A percentile compares a stretch with the other conserved stretches of the same genome.
These are phyloP conservation scores for Gossypium armourianum DNA, from an alignment of 441 rosid genomes.

Conservation along the genomic window DNA sequence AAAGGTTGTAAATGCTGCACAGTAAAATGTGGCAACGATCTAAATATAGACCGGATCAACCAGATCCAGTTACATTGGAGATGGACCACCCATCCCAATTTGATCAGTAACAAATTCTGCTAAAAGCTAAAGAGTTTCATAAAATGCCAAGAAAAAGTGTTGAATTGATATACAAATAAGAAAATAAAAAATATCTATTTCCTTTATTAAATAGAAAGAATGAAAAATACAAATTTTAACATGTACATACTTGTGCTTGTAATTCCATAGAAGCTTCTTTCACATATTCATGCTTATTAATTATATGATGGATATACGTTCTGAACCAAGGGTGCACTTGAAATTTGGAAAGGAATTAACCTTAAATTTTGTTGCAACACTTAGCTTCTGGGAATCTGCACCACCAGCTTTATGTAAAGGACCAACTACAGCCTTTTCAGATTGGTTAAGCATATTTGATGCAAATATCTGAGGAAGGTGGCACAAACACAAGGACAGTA, in stretches of 20 bases:
- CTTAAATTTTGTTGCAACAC: constrained; percentile 92
- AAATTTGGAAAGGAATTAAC: constrained; percentile 27
- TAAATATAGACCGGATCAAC: neutral
- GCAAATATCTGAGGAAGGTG: constrained; percentile 86
- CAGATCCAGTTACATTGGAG: neutral
- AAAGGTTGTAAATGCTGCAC: neutral
- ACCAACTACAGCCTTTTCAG: constrained; percentile 68
- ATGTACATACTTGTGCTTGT: neutral
- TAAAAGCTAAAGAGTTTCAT: neutral
- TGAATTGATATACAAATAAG: neutral
- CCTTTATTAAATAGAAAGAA: neutral
- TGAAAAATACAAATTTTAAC: neutral
- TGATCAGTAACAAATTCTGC: neutral
- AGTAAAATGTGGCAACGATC: neutral
- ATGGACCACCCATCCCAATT: neutral
- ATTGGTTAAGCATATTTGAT: constrained; percentile 69
- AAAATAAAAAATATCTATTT: neutral
- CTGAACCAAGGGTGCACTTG: neutral
- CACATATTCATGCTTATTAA: neutral
- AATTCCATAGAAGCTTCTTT: constrained; percentile 9
- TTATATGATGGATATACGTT: neutral
- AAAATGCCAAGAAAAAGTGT: neutral
- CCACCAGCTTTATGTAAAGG: constrained; percentile 89
- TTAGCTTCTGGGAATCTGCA: constrained; percentile 87
- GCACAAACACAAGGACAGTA: constrained; percentile 77